Conservation (phyloP, 1,284 basidiomycete genomes). For the Ganoderma lingzhi region DNA sequence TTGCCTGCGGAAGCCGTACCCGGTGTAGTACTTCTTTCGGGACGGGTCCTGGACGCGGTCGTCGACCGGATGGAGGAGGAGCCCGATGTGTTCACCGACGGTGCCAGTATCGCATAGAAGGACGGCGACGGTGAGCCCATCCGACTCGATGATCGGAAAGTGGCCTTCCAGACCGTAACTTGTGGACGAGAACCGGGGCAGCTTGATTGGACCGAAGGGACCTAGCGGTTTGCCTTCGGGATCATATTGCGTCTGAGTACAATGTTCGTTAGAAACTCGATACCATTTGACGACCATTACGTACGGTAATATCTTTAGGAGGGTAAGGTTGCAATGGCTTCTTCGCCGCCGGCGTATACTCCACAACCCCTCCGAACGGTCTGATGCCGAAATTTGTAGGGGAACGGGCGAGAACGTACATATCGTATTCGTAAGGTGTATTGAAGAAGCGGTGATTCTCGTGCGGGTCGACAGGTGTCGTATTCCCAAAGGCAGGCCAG, state of each 20-base stretch:
- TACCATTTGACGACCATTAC: background rate
- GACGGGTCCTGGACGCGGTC: background rate
- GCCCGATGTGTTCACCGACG: no score
- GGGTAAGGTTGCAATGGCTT: conserved; percentile 5
- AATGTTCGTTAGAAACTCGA: background rate
- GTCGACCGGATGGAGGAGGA: conserved; percentile 11
- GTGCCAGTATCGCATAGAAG: no score
- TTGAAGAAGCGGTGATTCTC: background rate
- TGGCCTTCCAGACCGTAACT: conserved; percentile 11
- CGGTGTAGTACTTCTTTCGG: background rate
- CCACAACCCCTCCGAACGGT: background rate
- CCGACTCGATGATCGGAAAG: conserved; percentile 9
- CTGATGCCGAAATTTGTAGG: background rate
- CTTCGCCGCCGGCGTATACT: background rate
- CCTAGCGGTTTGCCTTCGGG: background rate
- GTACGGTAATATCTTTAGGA: background rate
- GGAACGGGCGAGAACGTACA: conserved; percentile 5
- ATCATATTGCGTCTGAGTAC: background rate
- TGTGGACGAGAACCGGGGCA: background rate
- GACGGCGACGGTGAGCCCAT: conserved; percentile 8
- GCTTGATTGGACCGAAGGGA: conserved; percentile 8
- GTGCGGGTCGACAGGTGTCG: background rate
- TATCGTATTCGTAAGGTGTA: background rate
- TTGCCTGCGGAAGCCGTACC: background rate
- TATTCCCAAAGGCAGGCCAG: no score